Conservation (phyloP, 306 rosid species). For the Crataegus laevigata region DNA sequence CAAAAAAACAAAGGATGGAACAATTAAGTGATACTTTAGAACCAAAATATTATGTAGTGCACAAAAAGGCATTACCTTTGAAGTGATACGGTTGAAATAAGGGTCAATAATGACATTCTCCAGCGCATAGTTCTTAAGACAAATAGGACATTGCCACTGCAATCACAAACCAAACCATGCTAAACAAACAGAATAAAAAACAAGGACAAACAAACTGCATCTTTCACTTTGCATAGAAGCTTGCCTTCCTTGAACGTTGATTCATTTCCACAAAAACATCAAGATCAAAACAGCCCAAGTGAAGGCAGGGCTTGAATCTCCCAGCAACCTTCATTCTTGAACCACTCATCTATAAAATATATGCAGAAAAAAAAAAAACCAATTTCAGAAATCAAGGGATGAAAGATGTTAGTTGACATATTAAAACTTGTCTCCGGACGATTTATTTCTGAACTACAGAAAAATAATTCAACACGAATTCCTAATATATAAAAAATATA, state of each 20-base stretch:
- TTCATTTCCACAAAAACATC: constrained; percentile 94
- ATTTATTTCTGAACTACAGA: not conserved
- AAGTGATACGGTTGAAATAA: constrained; percentile 75
- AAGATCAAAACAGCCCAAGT: constrained; percentile 98
- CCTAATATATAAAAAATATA: not conserved
- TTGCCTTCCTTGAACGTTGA: constrained; percentile 94
- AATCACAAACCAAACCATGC: constrained; percentile 32
- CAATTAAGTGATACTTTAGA: not conserved
- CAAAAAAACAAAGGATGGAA: constrained; percentile 2
- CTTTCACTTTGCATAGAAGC: constrained; percentile 14
- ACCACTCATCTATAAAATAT: constrained; percentile 79
- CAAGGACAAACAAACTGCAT: not conserved
- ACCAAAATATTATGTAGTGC: not conserved
- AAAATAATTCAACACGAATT: not conserved
- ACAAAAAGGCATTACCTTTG: constrained; percentile 43
- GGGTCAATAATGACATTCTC: constrained; percentile 88
- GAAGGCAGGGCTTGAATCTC: constrained; percentile 91
- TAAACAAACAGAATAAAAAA: constrained; percentile 7
- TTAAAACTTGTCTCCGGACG: not conserved
- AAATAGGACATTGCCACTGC: constrained; percentile 99
- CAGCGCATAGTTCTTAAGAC: constrained; percentile 84
- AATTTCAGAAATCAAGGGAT: not conserved
- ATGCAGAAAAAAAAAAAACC: constrained; percentile 11
- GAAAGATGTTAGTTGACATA: not conserved
- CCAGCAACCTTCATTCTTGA: constrained; percentile 98